Base-by-base conservation (phyloP, 331 rosid genomes). In the Dryas integrifolia region DNA sequence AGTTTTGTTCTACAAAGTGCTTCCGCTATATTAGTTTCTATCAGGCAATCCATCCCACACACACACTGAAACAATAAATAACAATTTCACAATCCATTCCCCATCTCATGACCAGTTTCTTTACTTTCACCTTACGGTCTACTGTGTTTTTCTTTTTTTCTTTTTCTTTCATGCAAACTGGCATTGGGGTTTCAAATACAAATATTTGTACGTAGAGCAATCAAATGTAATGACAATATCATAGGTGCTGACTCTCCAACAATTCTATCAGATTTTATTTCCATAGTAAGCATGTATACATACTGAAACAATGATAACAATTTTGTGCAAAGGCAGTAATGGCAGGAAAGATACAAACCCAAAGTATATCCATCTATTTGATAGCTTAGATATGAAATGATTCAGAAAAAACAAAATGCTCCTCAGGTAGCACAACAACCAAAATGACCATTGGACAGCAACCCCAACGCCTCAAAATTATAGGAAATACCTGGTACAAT, bases 401-500 rank as follows among this genome's bases (percentile, higher is more conserved):
- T 11, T 46, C 13, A 13, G 21, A 24, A 6, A 7, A 43, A 56
- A 53, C 24, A 7, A 0, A 51, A 52, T n/a, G 9, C 18, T 40
- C 41, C 6, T 18, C 21, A 40, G 52, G 7, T 11, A 26, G n/a
- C 8, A 1, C 38, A 46, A 58, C 9, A 65, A 5, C 24, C 11
- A 48, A 61, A 40, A 7, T 18, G 7, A 58, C 65, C 43, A 9
- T 30, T 4, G 2, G 12, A 9, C 45, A 16, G 7, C 63, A 56
- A 21, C 10, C 9, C 18, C 24, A 58, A 58, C 38, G 61, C 74
- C 7, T 56, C 39, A n/a, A 8, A 65, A 39, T 15, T 53, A 58
- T 49, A 78, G 48, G 49, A 45, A 48, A 75, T 85, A 87, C 96
- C 98, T 70, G 98, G 80, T 70, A 80, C 3, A 66, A 90, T 77